phyloP scores from a whole-genome alignment of 306 rosid species.

The Ziziphus jujuba region DNA sequence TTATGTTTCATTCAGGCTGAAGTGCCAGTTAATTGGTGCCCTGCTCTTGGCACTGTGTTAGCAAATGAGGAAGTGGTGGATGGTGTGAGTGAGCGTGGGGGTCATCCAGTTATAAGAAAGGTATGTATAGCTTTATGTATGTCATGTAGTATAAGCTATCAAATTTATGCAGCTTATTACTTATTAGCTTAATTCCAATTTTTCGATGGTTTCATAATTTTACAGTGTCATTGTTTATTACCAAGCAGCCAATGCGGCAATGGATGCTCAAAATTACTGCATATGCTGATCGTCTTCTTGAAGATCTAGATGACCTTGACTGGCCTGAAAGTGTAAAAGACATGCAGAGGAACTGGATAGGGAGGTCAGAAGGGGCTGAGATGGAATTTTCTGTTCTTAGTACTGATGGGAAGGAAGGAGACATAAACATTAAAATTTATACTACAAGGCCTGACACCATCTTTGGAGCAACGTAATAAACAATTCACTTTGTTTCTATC shows the following conservation, averaged over 20 bases:
- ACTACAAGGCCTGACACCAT: slow-evolving; percentile 97
- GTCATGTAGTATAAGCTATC: slow-evolving; percentile 16
- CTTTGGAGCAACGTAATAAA: slow-evolving; percentile 95
- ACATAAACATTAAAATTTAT: slow-evolving; percentile 65
- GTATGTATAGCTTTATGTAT: slow-evolving; percentile 32
- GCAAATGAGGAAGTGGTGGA: slow-evolving; percentile 98
- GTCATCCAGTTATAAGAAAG: slow-evolving; percentile 93
- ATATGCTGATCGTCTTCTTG: slow-evolving; percentile 96
- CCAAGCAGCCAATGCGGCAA: slow-evolving; percentile 99
- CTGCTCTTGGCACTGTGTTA: slow-evolving; percentile 97
- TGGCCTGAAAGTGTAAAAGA: slow-evolving; percentile 99
- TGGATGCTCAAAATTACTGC: slow-evolving; percentile 99
- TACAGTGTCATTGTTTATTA: slow-evolving; percentile 86
- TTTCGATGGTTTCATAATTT: slow-evolving; percentile 67
- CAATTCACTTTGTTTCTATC: slow-evolving; percentile 35
- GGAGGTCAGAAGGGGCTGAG: slow-evolving; percentile 98
- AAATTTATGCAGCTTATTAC: slow-evolving; percentile 21
- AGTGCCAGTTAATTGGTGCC: slow-evolving; percentile 99
- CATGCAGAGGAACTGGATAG: slow-evolving; percentile 99
- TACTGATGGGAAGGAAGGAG: slow-evolving; percentile 63
- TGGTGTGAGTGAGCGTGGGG: slow-evolving; percentile 96
- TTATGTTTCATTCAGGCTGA: slow-evolving; percentile 65
- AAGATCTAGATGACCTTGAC: slow-evolving; percentile 86
- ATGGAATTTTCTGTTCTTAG: slow-evolving; percentile 73
- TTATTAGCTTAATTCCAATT: slow-evolving; percentile 38